Base-by-base conservation (phyloP, 441 rosid genomes). In the Erodium texanum region DNA sequence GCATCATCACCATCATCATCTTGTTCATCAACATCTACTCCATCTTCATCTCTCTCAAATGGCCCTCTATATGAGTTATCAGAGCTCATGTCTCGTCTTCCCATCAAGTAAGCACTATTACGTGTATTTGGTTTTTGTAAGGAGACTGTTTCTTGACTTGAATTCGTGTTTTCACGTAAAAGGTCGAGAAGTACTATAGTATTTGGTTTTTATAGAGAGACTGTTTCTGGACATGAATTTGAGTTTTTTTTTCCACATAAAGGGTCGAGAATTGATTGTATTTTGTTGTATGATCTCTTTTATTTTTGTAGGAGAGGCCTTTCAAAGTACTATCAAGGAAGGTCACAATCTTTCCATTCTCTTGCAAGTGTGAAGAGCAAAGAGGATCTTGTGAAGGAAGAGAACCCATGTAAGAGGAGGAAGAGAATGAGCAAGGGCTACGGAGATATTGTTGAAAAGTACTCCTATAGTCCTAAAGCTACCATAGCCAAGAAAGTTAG, bases 1-100 rank as follows among this genome's bases (percentile, higher is more conserved):
- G 77, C 80, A 71, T 69, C 84, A n/a, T n/a, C n/a, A n/a, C n/a
- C n/a, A n/a, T n/a, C n/a, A n/a, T n/a, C n/a, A n/a, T n/a, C n/a
- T n/a, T n/a, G n/a, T n/a, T n/a, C n/a, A n/a, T n/a, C n/a, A n/a
- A n/a, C n/a, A n/a, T n/a, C n/a, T n/a, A n/a, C n/a, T n/a, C n/a
- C n/a, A n/a, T n/a, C n/a, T n/a, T n/a, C 24, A 66, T 10, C 52
- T 45, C 14, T 45, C 52, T 74, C 80, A 11, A 78, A 68, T 41
- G 88, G 84, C 16, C 82, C 87, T 69, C 69, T 87, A 61, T 87
- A 65, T 79, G 80, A 82, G 66, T 68, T 87, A 7, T 85, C 89
- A n/a, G 86, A 87, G 62, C 86, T 87, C 76, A 82, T 85, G 86
- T 73, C 80, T 20, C 80, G 81, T 65, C 82, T 85, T 20, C 92